Percentiles rank a stretch among this genome's conserved stretches.
Conservation (phyloP, 176 grass and related monocot genomes). For the Dactylis glomerata region DNA sequence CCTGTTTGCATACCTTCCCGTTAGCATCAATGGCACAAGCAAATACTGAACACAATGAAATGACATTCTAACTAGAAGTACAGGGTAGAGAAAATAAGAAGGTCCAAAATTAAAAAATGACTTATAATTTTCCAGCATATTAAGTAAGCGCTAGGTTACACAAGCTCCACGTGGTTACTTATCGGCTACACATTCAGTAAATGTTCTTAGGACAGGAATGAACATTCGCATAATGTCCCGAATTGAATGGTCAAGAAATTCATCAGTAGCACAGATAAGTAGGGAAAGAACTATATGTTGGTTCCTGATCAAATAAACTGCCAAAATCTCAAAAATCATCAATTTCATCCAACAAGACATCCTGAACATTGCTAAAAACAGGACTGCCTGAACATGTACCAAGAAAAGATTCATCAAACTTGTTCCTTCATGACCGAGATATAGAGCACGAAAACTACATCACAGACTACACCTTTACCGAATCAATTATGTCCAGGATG, state of each 20-base stretch:
- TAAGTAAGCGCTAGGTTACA: slow-evolving; percentile 1
- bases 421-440: background rate
- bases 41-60: background rate
- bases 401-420: background rate
- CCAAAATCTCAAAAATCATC: background rate
- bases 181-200: background rate
- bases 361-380: background rate
- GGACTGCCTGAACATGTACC: background rate
- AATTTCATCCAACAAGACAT: background rate
- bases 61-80: background rate
- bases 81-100: background rate
- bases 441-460: no score
- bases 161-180: background rate
- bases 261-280: background rate
- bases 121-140: background rate
- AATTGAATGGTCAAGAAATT: slow-evolving; percentile 11
- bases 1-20: slow-evolving; percentile 17
- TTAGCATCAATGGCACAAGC: slow-evolving; percentile 5
- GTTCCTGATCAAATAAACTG: background rate
- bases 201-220: background rate
- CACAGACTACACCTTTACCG: background rate
- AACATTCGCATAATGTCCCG: background rate
- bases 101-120: background rate
- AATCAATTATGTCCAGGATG: background rate
- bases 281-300: background rate